phyloP scores from a whole-genome alignment of 2,329 filamentous ascomycete genomes.

The Aspergillus ochraceus region DNA sequence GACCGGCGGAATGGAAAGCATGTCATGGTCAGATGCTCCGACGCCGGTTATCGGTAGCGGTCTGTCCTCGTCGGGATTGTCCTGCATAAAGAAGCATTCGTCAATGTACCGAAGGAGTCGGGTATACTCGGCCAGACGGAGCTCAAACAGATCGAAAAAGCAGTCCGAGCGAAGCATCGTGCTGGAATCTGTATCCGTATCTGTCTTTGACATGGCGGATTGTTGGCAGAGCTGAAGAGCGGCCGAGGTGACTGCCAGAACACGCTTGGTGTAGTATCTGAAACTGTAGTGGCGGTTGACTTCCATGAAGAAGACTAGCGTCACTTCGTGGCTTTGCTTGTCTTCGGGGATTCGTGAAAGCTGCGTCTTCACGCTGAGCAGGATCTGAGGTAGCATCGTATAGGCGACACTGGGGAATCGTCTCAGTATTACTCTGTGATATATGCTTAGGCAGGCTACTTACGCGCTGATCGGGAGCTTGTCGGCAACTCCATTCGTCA shows the following conservation, averaged over 20 bases:
- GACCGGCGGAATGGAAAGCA: neutral
- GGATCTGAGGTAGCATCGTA: slow-evolving; percentile 14
- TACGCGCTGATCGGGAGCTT: slow-evolving; percentile 18
- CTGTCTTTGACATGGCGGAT: neutral
- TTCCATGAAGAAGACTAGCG: slow-evolving; percentile 16
- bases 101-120: slow-evolving; percentile 11
- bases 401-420: slow-evolving; percentile 8
- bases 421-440: neutral
- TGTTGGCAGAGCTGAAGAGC: slow-evolving; percentile 11
- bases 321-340: slow-evolving; percentile 14
- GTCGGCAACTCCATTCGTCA: slow-evolving; percentile 13
- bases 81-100: slow-evolving; percentile 10
- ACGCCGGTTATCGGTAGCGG: neutral
- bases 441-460: neutral
- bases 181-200: neutral
- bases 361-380: slow-evolving; percentile 14
- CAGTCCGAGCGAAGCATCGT: neutral
- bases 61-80: neutral
- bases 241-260: slow-evolving; percentile 13
- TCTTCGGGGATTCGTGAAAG: slow-evolving; percentile 13
- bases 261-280: slow-evolving; percentile 12
- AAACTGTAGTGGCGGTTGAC: slow-evolving; percentile 13
- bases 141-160: slow-evolving; percentile 10
- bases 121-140: slow-evolving; percentile 12
- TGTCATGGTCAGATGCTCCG: neutral